Percentiles rank a stretch among this genome's conserved stretches.
These are phyloP conservation scores for Onygenales sp. DNA, from an alignment of 2,329 filamentous ascomycete genomes.

Conservation along the genomic window DNA sequence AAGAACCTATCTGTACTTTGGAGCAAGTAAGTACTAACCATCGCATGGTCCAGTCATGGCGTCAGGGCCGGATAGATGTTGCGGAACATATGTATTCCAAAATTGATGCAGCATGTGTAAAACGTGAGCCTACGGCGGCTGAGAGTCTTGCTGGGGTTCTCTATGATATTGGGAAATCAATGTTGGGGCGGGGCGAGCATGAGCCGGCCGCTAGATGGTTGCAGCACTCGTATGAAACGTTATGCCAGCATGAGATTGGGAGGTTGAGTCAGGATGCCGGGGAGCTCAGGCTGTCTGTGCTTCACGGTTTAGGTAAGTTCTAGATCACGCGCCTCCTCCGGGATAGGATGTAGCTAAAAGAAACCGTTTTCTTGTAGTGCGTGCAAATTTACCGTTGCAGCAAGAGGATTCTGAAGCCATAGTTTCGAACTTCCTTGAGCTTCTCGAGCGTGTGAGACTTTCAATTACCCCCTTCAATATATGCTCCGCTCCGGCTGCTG, in stretches of 20 bases:
- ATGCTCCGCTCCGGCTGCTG: not conserved
- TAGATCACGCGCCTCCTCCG: conserved; percentile 18
- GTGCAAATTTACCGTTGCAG: conserved; percentile 23
- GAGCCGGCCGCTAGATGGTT: conserved; percentile 61
- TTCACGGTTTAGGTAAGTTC: conserved; percentile 53
- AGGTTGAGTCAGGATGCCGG: conserved; percentile 48
- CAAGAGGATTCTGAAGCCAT: conserved; percentile 38
- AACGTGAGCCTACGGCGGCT: conserved; percentile 40
- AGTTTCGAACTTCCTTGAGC: conserved; percentile 48
- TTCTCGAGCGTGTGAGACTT: conserved; percentile 41
- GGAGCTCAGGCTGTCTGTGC: conserved; percentile 57
- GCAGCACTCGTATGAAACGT: conserved; percentile 51
- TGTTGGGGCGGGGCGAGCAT: conserved; percentile 45
- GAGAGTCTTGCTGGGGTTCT: conserved; percentile 59
- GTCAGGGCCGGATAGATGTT: conserved; percentile 61
- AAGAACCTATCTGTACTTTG: conserved; percentile 17
- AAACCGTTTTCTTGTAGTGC: conserved; percentile 13
- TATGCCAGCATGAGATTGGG: conserved; percentile 40
- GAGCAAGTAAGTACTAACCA: not conserved
- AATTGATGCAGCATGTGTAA: conserved; percentile 29
- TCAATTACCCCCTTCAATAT: not conserved
- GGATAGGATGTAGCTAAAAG: not conserved
- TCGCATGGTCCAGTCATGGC: conserved; percentile 54
- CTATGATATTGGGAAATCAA: conserved; percentile 60
- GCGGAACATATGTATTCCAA: conserved; percentile 70